phyloP scores from a whole-genome alignment of 306 rosid species.

The Lablab purpureus region DNA sequence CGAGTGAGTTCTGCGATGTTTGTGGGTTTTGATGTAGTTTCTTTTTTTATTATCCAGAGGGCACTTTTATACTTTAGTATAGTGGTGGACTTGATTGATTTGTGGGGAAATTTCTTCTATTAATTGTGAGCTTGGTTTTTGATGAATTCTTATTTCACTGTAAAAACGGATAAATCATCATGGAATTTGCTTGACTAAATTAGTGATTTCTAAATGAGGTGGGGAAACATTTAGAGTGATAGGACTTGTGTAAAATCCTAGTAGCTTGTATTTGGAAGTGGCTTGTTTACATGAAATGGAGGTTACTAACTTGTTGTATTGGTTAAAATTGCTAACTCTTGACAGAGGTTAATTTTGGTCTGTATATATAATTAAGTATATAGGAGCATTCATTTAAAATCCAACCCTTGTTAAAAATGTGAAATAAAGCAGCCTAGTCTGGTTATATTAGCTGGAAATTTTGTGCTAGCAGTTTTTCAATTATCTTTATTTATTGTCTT shows the following conservation, averaged over 20 bases:
- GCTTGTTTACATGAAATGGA: conserved; percentile 8
- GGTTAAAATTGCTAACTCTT: background rate
- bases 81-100: background rate
- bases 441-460: conserved; percentile 20
- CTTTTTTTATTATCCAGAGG: background rate
- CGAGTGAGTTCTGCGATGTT: conserved; percentile 10
- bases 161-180: conserved; percentile 6
- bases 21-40: background rate
- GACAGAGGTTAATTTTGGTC: conserved; percentile 24
- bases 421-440: conserved; percentile 8
- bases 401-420: background rate
- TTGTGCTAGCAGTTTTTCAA: conserved; percentile 11
- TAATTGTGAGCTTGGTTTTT: background rate
- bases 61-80: background rate
- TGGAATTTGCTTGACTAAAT: conserved; percentile 23
- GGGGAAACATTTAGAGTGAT: background rate
- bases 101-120: background rate
- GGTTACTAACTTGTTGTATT: background rate
- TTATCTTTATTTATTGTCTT: conserved; percentile 23
- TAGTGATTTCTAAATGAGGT: conserved; percentile 23
- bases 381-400: conserved; percentile 22
- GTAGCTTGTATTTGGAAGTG: conserved; percentile 37
- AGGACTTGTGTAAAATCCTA: conserved; percentile 7
- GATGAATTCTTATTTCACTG: background rate
- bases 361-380: background rate